Conservation (phyloP, 257 asterid genomes). For the Nyctanthes arbortristis region DNA sequence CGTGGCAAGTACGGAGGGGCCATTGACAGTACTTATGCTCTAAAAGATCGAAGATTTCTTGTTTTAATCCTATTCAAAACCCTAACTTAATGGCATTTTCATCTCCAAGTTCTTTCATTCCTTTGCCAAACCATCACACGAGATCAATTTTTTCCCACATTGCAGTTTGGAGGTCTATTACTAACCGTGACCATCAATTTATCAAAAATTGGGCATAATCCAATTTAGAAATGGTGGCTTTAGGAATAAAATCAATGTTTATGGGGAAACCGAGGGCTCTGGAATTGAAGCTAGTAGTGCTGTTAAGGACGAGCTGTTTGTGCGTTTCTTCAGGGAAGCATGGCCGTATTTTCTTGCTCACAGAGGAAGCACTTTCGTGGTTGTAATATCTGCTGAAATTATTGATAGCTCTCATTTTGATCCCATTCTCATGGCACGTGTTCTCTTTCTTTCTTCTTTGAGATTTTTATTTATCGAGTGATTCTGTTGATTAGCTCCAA, state of each 20-base stretch:
- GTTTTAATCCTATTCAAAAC: not conserved
- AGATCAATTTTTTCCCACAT: conserved; percentile 1
- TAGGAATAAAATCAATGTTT: conserved; percentile 33
- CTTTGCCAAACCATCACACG: conserved; percentile 31
- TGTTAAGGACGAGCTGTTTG: conserved; percentile 74
- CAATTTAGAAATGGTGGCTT: conserved; percentile 19
- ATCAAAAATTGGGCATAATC: conserved; percentile 15
- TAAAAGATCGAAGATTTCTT: not conserved
- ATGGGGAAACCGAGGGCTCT: conserved; percentile 40
- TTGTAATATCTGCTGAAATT: conserved; percentile 79
- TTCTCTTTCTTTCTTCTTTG: not conserved
- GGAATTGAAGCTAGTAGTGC: conserved; percentile 40
- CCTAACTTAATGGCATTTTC: conserved; percentile 49
- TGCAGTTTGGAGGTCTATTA: conserved; percentile 25
- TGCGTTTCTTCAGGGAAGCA: conserved; percentile 79
- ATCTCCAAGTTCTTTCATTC: conserved; percentile 32
- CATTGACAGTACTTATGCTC: not conserved
- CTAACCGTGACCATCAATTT: not conserved
- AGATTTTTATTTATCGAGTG: conserved; percentile 7
- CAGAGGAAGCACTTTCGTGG: conserved; percentile 93
- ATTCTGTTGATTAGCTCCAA: conserved; percentile 14
- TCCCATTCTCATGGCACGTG: conserved; percentile 75
- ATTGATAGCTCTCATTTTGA: conserved; percentile 75
- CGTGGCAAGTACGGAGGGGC: not conserved
- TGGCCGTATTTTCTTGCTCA: conserved; percentile 93